A percentile compares a stretch with the other conserved stretches of the same genome.
phyloP scores from a whole-genome alignment of 345 rosid genomes.

The Dipteronia dyeriana region DNA sequence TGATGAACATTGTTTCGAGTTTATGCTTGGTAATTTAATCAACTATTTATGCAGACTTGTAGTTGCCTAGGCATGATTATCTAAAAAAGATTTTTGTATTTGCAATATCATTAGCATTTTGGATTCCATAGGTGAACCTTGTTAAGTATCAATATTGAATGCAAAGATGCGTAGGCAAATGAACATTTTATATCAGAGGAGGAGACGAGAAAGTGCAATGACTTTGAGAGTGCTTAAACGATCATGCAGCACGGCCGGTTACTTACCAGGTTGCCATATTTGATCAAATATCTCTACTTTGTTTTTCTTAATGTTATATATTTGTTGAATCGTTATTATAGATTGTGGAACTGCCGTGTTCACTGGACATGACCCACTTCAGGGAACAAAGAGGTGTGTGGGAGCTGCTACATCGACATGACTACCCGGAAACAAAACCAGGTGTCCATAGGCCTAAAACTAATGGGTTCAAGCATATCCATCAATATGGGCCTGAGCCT shows the following conservation, averaged over 20 bases:
- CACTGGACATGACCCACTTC: constrained; percentile 16
- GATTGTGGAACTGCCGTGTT: too few relatives aligned
- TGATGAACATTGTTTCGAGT: too few relatives aligned
- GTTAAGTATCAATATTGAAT: background rate
- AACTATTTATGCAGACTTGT: too few relatives aligned
- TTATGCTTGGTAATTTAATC: too few relatives aligned
- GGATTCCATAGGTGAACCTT: background rate
- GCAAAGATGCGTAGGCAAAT: constrained; percentile 4
- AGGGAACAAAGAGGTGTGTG: constrained; percentile 44
- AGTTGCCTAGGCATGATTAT: too few relatives aligned
- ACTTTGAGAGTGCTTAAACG: too few relatives aligned
- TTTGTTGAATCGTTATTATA: too few relatives aligned
- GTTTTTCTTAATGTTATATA: too few relatives aligned
- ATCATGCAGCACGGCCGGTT: constrained; percentile 84
- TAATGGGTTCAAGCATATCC: background rate
- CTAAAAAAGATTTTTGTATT: background rate
- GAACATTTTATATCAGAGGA: constrained; percentile 38
- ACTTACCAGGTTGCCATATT: background rate
- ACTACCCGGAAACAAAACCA: constrained; percentile 44
- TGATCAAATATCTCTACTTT: too few relatives aligned
- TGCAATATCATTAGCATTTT: background rate
- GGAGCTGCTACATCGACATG: constrained; percentile 49
- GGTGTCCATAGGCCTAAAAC: constrained; percentile 40
- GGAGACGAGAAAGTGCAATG: constrained; percentile 64
- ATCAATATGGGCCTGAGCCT: background rate